A percentile compares a stretch with the other conserved stretches of the same genome.
These are phyloP conservation scores for Globisporangium barbulae DNA, from an alignment of 352 stramenopile genomes.

Conservation along the genomic window DNA sequence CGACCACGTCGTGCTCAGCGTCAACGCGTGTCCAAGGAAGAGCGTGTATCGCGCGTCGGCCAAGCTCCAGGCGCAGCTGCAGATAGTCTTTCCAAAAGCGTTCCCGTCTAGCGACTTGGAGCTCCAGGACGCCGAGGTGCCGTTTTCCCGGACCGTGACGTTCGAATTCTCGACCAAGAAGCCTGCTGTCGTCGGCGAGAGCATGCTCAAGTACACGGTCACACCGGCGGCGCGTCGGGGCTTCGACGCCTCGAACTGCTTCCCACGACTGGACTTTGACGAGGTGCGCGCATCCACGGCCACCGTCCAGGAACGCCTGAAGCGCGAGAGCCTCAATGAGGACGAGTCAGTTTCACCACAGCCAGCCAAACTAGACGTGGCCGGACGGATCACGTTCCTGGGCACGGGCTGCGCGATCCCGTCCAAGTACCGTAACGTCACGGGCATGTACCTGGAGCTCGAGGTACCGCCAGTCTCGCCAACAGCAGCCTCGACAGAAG, in stretches of 20 bases:
- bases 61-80: conserved; percentile 66
- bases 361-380: neutral
- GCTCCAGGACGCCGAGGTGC: conserved; percentile 28
- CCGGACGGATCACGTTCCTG: conserved; percentile 87
- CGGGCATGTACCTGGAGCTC: conserved; percentile 90
- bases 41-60: conserved; percentile 72
- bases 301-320: conserved; percentile 12
- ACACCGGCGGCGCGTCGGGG: conserved; percentile 54
- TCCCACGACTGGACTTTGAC: conserved; percentile 41
- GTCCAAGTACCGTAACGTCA: conserved; percentile 98
- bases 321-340: neutral
- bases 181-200: conserved; percentile 46
- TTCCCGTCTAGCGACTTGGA: conserved; percentile 60
- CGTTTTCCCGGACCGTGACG: conserved; percentile 31
- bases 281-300: conserved; percentile 39
- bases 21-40: conserved; percentile 50
- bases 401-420: conserved; percentile 96
- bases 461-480: conserved; percentile 7
- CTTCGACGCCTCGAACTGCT: conserved; percentile 57
- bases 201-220: conserved; percentile 71
- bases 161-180: conserved; percentile 25
- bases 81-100: conserved; percentile 52
- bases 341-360: neutral
- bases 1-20: conserved; percentile 57
- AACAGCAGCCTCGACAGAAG: neutral